Base-by-base conservation (phyloP, 192 early-diverging fungal genomes). In the Geranomyces michiganensis region DNA sequence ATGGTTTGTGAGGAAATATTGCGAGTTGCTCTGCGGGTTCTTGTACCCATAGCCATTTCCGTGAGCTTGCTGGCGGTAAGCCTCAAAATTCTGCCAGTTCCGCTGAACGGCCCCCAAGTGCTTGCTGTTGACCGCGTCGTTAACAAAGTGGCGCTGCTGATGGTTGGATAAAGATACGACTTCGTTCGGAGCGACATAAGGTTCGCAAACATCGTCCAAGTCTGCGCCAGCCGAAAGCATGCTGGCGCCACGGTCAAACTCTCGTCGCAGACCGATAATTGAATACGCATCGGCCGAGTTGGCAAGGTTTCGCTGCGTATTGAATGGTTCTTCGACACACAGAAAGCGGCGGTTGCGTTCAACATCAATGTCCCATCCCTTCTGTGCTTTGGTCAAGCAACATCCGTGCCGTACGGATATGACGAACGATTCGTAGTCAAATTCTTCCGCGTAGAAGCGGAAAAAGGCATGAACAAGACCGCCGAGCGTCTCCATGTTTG, bases 281-380 rank as follows among this genome's bases (percentile, higher is more conserved):
- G 90, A 88, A 0, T 82, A 79, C 27, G 80, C 84, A 78, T 96
- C 94, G 1, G 93, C 93, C 24, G 91, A 92, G 65, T 98, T 96
- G 0, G 92, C 95, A 2, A 98, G 83, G 56, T 98, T 98, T 33
- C 94, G 84, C 66, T 85, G 84, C 0, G 90, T 89, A 68, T 93
- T 89, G 70, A 98, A 93, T 8, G 95, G 95, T 78, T 97, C 95
- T 68, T 98, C 96, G 15, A 97, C 89, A 74, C 95, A 95, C 22
- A 98, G 81, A 53, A 91, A 76, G 41, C 84, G 82, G 14, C 62
- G 59, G 17, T 85, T 76, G 29, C 82, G 82, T 29, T 87, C 88
- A 1, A 89, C 72, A 17, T 89, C 90, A 5, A 64, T 44, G 68
- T 95, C 88, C 95, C 96, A 98, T 15, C 90, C 91, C 77, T 95